Base-by-base conservation (phyloP, 2,329 filamentous ascomycete genomes). In the Thelonectria olida region DNA sequence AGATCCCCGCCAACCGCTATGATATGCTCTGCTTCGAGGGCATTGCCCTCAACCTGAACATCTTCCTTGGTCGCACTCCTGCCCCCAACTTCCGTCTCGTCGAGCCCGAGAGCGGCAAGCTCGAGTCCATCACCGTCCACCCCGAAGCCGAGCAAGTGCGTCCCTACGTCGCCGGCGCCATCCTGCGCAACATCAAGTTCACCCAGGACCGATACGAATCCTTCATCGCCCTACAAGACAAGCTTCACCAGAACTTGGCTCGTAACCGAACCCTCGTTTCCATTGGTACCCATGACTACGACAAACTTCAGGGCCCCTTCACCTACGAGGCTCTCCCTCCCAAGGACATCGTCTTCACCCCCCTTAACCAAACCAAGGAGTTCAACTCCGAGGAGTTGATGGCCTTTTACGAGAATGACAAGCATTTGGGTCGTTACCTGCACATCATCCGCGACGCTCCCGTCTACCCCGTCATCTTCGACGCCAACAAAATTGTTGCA, bases 21-120 rank as follows among this genome's bases (percentile, higher is more conserved):
- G 89, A 98, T 74, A 93, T 98, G 90, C 88, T 99, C 57, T 98
- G 95, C 81, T 97, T 97, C 81, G 96, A 98, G 82, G 95, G 95
- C 64, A 97, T 98, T 76, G 91, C 92, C 68, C 87, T 97, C 77
- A 97, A 97, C 86, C 87, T 98, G 70, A 97, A 97, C 78, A 92
- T 98, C 79, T 98, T 99, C 88, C 85, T 92, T 67, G 92, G 89
- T 66, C 91, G 89, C 72, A 83, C 87, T 57, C 79, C 88, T 27
- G 84, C 93, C 39, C 96, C 96, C 58, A 92, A 93, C 70, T 98
- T 93, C 84, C 85, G 83, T 71, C 80, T 97, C 54, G 87, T 89
- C 65, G 82, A 90, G 67, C 92, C 95, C 15, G 82, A 88, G 59
- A 85, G 86, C 72, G 91, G 91, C 62, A 84, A 94, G 76, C 79